A percentile compares a stretch with the other conserved stretches of the same genome.
Conservation (phyloP, 1,284 basidiomycete genomes). For the Trametes polyzona region DNA sequence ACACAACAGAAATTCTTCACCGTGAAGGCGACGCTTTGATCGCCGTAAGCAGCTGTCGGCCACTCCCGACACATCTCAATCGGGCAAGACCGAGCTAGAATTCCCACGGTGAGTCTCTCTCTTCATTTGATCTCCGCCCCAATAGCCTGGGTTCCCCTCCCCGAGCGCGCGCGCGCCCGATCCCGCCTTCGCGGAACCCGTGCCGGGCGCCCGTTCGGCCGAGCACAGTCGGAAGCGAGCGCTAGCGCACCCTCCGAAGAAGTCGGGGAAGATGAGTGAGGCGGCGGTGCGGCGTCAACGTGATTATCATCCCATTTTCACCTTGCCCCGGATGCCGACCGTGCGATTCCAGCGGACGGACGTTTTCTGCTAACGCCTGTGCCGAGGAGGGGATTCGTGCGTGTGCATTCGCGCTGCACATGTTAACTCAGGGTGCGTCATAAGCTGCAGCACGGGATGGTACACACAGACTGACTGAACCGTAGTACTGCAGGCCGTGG, state of each 20-base stretch:
- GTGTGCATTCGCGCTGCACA: background rate
- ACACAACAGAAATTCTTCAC: background rate
- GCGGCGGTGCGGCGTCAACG: slow-evolving; percentile 8
- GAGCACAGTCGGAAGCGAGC: slow-evolving; percentile 1
- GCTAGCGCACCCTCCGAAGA: slow-evolving; percentile 6
- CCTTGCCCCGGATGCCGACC: background rate
- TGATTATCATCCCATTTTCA: background rate
- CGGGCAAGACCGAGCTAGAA: background rate
- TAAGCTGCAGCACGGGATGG: no score
- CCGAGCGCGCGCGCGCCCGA: background rate
- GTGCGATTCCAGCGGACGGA: background rate
- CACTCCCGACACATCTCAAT: background rate
- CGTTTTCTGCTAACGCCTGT: background rate
- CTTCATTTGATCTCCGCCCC: background rate
- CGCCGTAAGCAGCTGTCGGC: background rate
- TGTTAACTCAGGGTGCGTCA: no score
- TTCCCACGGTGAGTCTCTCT: background rate
- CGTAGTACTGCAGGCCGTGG: no score
- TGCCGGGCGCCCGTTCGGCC: slow-evolving; percentile 4
- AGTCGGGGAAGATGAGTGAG: slow-evolving; percentile 3
- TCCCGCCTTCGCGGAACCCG: background rate
- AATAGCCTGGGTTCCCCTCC: background rate
- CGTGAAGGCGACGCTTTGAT: background rate
- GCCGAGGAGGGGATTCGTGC: background rate
- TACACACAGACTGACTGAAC: no score